Evolutionary conservation across 2,329 filamentous ascomycete genomes (phyloP).

Genomic region (Juglanconis sp.): DNA sequence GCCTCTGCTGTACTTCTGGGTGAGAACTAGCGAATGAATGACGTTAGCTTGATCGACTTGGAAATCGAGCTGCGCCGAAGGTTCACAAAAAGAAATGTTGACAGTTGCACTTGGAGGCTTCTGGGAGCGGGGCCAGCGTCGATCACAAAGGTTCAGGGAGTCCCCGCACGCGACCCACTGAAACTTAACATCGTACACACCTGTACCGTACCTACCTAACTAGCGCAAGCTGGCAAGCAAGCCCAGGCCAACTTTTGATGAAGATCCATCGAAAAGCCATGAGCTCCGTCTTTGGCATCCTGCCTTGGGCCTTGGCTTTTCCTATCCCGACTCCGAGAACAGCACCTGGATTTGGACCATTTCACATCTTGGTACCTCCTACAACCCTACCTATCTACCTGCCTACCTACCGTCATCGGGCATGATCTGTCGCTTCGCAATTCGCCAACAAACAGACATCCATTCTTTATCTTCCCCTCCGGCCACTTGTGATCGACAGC

Average conservation of each 20-base stretch:
- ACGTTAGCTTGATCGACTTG: no score
- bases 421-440: neutral
- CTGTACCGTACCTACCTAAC: no score
- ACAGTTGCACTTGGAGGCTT: no score
- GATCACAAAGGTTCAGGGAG: neutral
- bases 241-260: neutral
- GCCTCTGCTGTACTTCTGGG: no score
- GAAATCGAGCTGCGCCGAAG: no score
- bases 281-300: neutral
- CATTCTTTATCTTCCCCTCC: neutral
- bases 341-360: neutral
- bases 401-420: neutral
- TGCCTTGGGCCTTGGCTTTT: neutral
- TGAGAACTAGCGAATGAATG: no score
- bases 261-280: neutral
- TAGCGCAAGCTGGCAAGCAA: neutral
- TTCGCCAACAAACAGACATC: neutral
- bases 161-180: neutral
- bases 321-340: neutral
- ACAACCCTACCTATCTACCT: neutral
- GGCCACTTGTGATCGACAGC: neutral
- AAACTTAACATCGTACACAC: neutral
- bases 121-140: no score
- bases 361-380: neutral
- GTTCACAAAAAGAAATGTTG: no score